These are phyloP conservation scores for Elymus sibiricus DNA, from an alignment of 176 grass and related monocot genomes.

Conservation along the genomic window DNA sequence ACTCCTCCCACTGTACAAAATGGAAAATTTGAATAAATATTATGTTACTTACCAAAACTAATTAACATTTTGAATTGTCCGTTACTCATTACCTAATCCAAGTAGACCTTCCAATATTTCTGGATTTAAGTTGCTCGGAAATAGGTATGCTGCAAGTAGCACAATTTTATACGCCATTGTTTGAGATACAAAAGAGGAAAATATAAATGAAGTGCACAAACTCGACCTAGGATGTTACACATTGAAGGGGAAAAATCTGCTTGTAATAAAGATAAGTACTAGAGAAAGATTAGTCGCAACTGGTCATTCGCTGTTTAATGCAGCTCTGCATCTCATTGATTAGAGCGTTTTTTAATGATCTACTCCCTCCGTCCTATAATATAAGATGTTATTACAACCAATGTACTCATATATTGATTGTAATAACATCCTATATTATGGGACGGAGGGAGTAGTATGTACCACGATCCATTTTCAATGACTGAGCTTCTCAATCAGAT, in stretches of 20 bases:
- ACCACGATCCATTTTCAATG: not conserved
- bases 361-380: no score
- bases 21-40: constrained; percentile 14
- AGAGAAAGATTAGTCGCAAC: not conserved
- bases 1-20: constrained; percentile 78
- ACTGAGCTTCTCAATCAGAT: not conserved
- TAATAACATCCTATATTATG: no score
- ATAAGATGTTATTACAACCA: no score
- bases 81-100: constrained; percentile 70
- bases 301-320: not conserved
- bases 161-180: not conserved
- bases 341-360: not conserved
- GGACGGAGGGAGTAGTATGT: not conserved
- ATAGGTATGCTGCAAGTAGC: constrained; percentile 68
- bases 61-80: not conserved
- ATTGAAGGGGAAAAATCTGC: not conserved
- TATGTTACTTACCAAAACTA: not conserved
- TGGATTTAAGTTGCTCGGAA: constrained; percentile 83
- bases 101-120: constrained; percentile 98
- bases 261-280: not conserved
- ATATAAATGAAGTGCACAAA: not conserved
- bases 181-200: constrained; percentile 6
- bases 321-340: not conserved
- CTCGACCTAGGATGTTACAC: not conserved
- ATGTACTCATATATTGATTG: no score